Base-by-base conservation (phyloP, 2,329 filamentous ascomycete genomes). In the Paradendryphiella salina region DNA sequence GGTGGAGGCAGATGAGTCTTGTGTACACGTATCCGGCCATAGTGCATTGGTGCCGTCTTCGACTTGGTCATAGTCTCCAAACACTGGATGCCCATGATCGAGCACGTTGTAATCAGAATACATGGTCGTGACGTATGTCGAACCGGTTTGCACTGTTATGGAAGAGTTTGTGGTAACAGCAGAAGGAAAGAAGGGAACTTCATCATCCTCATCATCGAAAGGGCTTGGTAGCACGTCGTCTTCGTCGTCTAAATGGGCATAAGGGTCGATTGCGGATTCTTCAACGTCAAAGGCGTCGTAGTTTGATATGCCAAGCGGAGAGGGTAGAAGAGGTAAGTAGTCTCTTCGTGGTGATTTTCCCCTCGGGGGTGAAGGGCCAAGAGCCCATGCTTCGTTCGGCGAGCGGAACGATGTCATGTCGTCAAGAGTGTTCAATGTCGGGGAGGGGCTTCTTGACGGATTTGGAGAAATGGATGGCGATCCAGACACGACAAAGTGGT, bases 251-350 rank as follows among this genome's bases (percentile, higher is more conserved):
- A 71, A 38, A 39, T 67, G 61, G 5, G 63, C 52, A 41, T 73
- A 72, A 4, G 52, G 57, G 43, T 71, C 62, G 0, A 60, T 55
- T 6, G 60, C 49, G 15, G 67, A 62, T 15, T 72, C 72, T 33
- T 76, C 73, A 2, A 64, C 44, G 41, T 77, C 75, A 20, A 77
- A 66, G 8, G 71, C 71, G 48, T 76, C 75, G 56, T 77, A 77
- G 50, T 76, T 76, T n/a, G 70, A 75, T 1, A 75, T 59, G 3
- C 73, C 70, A 8, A 76, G 63, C 1, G 74, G 73, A 1, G 72
- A 74, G 1, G 72, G 71, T 8, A 69, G 67, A 4, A 71, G 54
- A 0, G 73, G 71, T 7, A 68, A 48, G 48, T 72, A 70, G 18
- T 67, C 60, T 42, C 59, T 59, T 3, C 57, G 57, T 1, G 58